phyloP scores from a whole-genome alignment of 2,329 filamentous ascomycete species.

The Fusarium floridanum region DNA sequence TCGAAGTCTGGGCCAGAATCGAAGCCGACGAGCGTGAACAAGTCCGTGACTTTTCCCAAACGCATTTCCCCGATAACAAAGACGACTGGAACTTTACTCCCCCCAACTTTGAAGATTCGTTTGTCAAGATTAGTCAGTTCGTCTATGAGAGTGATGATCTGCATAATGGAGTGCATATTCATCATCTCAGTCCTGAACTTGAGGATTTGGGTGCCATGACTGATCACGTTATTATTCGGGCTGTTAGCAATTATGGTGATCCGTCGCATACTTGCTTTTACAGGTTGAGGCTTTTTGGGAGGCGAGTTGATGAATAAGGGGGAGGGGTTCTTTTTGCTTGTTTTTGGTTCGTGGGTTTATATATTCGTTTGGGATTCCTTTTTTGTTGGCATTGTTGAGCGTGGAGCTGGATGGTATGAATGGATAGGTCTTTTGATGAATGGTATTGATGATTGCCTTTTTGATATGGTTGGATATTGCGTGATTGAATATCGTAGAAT shows the following conservation, averaged over 20 bases:
- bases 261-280: slow-evolving; percentile 75
- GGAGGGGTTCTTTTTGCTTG: slow-evolving; percentile 10
- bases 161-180: slow-evolving; percentile 64
- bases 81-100: slow-evolving; percentile 48
- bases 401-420: slow-evolving; percentile 34
- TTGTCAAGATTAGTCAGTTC: slow-evolving; percentile 70
- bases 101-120: slow-evolving; percentile 53
- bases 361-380: slow-evolving; percentile 14
- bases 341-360: slow-evolving; percentile 15
- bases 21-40: slow-evolving; percentile 57
- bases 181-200: slow-evolving; percentile 66
- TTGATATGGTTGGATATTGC: not conserved
- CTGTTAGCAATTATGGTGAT: slow-evolving; percentile 69
- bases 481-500: not conserved
- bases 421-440: slow-evolving; percentile 24
- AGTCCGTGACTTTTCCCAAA: slow-evolving; percentile 58
- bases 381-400: slow-evolving; percentile 21
- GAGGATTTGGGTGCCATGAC: slow-evolving; percentile 61
- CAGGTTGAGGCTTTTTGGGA: slow-evolving; percentile 69
- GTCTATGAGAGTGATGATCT: slow-evolving; percentile 61
- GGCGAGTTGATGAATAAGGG: not conserved
- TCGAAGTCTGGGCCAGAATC: slow-evolving; percentile 78
- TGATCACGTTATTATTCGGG: slow-evolving; percentile 66
- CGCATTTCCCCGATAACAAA: slow-evolving; percentile 54
- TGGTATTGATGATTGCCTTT: slow-evolving; percentile 14